Conservation (phyloP, 1,284 basidiomycete species). For the Cystobasidiaceae sp. region DNA sequence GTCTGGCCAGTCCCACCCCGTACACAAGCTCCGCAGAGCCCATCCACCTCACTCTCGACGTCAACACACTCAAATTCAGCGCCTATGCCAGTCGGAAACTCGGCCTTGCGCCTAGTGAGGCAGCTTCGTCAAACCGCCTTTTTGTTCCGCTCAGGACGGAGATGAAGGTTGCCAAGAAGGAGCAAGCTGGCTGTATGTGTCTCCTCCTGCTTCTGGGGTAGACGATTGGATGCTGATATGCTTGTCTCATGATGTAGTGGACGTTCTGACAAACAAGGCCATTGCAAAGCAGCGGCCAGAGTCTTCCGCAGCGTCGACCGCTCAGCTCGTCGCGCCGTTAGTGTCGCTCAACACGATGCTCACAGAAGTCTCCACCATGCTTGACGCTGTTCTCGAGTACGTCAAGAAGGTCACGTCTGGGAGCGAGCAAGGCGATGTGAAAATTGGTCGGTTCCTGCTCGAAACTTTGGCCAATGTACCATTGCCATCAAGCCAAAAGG, state of each 20-base stretch:
- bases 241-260: constrained; percentile 54
- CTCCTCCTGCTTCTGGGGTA: constrained; percentile 5
- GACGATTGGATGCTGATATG: not conserved
- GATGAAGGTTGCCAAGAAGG: constrained; percentile 71
- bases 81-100: constrained; percentile 65
- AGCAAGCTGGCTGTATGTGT: constrained; percentile 75
- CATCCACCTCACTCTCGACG: constrained; percentile 88
- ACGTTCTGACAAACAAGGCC: constrained; percentile 58
- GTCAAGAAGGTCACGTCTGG: constrained; percentile 77
- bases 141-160: constrained; percentile 82
- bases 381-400: constrained; percentile 79
- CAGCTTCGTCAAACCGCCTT: constrained; percentile 85
- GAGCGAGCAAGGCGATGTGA: constrained; percentile 72
- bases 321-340: constrained; percentile 49
- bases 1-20: constrained; percentile 3
- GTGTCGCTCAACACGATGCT: constrained; percentile 41
- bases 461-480: constrained; percentile 64
- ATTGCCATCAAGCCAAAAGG: constrained; percentile 55
- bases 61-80: constrained; percentile 73
- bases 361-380: constrained; percentile 49
- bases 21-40: constrained; percentile 54
- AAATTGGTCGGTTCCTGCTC: constrained; percentile 86
- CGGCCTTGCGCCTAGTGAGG: constrained; percentile 58
- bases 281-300: constrained; percentile 32
- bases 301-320: constrained; percentile 23